Conservation (phyloP, 805 yeast species). For the Schwanniomyces sp. region DNA sequence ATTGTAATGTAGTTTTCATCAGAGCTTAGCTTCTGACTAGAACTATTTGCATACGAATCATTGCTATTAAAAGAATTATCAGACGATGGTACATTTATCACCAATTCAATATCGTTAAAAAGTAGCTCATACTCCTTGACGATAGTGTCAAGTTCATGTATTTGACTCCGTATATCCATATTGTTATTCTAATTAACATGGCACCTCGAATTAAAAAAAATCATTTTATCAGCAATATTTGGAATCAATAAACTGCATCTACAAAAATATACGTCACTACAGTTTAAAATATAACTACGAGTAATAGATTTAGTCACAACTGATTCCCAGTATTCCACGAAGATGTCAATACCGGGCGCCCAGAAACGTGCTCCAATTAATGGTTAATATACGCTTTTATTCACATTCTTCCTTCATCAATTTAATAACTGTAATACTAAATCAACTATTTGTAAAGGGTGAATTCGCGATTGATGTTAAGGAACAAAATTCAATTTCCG, state of each 20-base stretch:
- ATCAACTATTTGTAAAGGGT: constrained; percentile 23
- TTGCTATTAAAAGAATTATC: not conserved
- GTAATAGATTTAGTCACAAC: constrained; percentile 38
- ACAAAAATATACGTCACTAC: not conserved
- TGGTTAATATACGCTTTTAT: constrained; percentile 39
- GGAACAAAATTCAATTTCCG: constrained; percentile 6
- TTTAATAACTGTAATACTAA: constrained; percentile 8
- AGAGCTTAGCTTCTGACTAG: not conserved
- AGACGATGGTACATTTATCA: not conserved
- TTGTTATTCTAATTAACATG: not conserved
- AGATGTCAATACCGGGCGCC: constrained; percentile 46
- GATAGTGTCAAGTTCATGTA: constrained; percentile 2
- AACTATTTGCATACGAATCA: constrained; percentile 2
- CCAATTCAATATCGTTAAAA: constrained; percentile 1
- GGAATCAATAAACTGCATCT: not conserved
- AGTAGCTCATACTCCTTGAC: constrained; percentile 1
- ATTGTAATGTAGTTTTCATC: constrained; percentile 9
- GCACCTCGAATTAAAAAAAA: no score
- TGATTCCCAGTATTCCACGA: constrained; percentile 45
- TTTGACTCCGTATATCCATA: not conserved
- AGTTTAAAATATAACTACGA: not conserved
- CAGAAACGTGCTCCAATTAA: constrained; percentile 44
- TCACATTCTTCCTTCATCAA: constrained; percentile 28
- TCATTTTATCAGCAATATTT: not conserved
- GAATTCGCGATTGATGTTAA: constrained; percentile 41